A percentile compares a stretch with the other conserved stretches of the same genome.
Evolutionary conservation across 495 filamentous ascomycete genomes (phyloP).

Genomic region (Glonium stellatum): DNA sequence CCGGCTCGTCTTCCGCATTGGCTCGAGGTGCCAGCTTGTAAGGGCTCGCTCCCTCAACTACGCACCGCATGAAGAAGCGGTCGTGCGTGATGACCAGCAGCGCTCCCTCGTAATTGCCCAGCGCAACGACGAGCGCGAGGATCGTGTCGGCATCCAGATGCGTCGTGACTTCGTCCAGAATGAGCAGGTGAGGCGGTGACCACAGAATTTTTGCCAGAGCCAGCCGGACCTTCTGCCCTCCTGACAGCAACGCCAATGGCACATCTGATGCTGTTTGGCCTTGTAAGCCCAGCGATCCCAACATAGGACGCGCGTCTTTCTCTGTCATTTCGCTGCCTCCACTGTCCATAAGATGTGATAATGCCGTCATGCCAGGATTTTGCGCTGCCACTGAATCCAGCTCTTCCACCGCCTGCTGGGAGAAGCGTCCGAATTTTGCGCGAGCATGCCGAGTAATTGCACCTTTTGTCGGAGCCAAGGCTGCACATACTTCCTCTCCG

Average conservation of each 20-base stretch:
- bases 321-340: slow-evolving; percentile 48
- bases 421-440: slow-evolving; percentile 63
- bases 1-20: slow-evolving; percentile 43
- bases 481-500: slow-evolving; percentile 29
- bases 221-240: slow-evolving; percentile 72
- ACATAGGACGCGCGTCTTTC: slow-evolving; percentile 52
- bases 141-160: slow-evolving; percentile 77
- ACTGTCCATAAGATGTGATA: slow-evolving; percentile 50
- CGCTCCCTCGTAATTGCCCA: slow-evolving; percentile 61
- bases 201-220: slow-evolving; percentile 63
- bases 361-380: slow-evolving; percentile 51
- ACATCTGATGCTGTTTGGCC: slow-evolving; percentile 63
- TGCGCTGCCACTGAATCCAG: slow-evolving; percentile 46
- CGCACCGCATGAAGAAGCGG: slow-evolving; percentile 62
- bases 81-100: slow-evolving; percentile 71
- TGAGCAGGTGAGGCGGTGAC: slow-evolving; percentile 60
- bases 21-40: slow-evolving; percentile 41
- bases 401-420: slow-evolving; percentile 67
- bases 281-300: slow-evolving; percentile 57
- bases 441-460: slow-evolving; percentile 57
- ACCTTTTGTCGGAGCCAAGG: slow-evolving; percentile 43
- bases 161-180: slow-evolving; percentile 82
- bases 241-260: slow-evolving; percentile 60
- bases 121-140: slow-evolving; percentile 55
- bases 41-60: slow-evolving; percentile 56